phyloP scores from a whole-genome alignment of 495 filamentous ascomycete genomes.

The Articulospora tetracladia region DNA sequence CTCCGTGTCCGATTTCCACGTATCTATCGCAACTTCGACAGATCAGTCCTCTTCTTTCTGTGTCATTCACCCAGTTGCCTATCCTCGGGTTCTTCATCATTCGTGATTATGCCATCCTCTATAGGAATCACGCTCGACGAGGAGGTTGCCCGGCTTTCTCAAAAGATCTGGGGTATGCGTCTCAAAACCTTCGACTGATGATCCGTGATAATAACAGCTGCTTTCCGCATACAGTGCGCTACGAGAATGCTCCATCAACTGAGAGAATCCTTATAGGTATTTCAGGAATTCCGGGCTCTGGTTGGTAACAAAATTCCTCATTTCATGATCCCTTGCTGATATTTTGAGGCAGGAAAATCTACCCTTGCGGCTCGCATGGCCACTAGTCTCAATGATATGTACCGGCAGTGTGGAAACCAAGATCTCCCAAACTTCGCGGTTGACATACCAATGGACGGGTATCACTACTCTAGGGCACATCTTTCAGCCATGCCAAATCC shows the following conservation, averaged over 20 bases:
- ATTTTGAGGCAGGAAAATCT: constrained; percentile 65
- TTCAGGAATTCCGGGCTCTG: constrained; percentile 90
- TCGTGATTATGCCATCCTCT: too few species aligned
- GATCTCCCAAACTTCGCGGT: constrained; percentile 51
- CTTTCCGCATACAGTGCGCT: too few species aligned
- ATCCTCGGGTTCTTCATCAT: too few species aligned
- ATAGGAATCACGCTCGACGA: too few species aligned
- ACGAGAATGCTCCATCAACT: constrained; percentile 29
- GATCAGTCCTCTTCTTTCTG: too few species aligned
- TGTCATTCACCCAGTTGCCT: too few species aligned
- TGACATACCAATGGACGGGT: constrained; percentile 90
- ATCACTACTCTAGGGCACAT: constrained; percentile 81
- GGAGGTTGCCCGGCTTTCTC: too few species aligned
- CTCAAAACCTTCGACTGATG: too few species aligned
- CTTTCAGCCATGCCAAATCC: constrained; percentile 88
- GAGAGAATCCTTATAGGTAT: constrained; percentile 69
- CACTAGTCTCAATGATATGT: constrained; percentile 57
- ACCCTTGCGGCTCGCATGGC: constrained; percentile 70
- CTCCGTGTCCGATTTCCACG: too few species aligned
- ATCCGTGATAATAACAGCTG: too few species aligned
- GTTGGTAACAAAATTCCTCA: constrained; percentile 30
- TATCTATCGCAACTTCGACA: too few species aligned
- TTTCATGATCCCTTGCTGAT: constrained; percentile 1
- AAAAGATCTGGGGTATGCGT: too few species aligned
- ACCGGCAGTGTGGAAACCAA: constrained; percentile 12